These are phyloP conservation scores for Fusarium equiseti DNA, from an alignment of 2,329 filamentous ascomycete species.

Conservation along the genomic window DNA sequence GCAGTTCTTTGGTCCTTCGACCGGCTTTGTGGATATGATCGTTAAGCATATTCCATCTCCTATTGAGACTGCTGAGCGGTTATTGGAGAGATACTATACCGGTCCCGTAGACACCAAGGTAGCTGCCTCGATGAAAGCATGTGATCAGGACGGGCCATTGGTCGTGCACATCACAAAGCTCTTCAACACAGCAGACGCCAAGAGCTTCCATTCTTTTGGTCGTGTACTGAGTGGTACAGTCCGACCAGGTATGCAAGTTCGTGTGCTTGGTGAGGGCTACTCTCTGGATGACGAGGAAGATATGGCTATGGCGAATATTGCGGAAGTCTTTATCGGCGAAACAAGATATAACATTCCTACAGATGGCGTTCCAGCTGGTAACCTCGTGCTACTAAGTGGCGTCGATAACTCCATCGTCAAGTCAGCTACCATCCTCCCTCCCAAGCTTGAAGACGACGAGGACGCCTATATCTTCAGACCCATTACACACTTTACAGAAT, in stretches of 20 bases:
- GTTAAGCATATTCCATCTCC: constrained; percentile 91
- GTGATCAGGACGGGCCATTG: constrained; percentile 89
- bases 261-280: constrained; percentile 94
- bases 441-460: constrained; percentile 84
- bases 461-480: constrained; percentile 96
- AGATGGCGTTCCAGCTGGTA: constrained; percentile 92
- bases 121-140: constrained; percentile 82
- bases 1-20: constrained; percentile 92
- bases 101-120: constrained; percentile 87
- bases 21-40: constrained; percentile 96
- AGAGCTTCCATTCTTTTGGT: constrained; percentile 89
- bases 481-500: constrained; percentile 94
- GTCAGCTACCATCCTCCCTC: constrained; percentile 88
- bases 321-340: constrained; percentile 89
- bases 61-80: constrained; percentile 78
- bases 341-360: constrained; percentile 93
- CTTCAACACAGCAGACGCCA: constrained; percentile 91
- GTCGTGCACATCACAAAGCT: constrained; percentile 95
- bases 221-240: constrained; percentile 94
- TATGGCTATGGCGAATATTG: constrained; percentile 88
- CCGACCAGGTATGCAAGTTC: constrained; percentile 82
- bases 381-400: constrained; percentile 90
- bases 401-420: constrained; percentile 99
- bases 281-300: constrained; percentile 98
- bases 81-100: constrained; percentile 90